Evolutionary conservation across 331 rosid species (phyloP).

Genomic region (Rhamnella rubrinervis): DNA sequence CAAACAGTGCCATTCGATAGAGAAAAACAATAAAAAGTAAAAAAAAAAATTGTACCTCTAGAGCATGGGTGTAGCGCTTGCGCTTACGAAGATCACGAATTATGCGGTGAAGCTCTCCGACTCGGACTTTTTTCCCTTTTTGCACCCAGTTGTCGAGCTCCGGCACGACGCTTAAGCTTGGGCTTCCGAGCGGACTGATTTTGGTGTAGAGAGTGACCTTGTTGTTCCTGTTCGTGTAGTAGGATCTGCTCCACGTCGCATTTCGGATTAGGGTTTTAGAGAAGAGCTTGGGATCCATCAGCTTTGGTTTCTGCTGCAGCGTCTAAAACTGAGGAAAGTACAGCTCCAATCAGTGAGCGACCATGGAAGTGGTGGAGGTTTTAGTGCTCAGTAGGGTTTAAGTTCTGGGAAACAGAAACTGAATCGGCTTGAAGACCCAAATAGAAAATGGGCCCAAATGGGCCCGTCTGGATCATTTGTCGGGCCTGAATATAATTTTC

Average conservation of each 20-base stretch:
- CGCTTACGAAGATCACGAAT: constrained; percentile 83
- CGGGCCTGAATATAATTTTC: too few species aligned
- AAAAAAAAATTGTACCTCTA: constrained; percentile 43
- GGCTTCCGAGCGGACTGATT: constrained; percentile 73
- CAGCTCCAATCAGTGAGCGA: too few species aligned
- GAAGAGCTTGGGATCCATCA: constrained; percentile 50
- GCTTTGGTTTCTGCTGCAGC: constrained; percentile 10
- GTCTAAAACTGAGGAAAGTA: neutral
- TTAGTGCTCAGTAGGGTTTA: neutral
- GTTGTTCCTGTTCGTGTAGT: constrained; percentile 59
- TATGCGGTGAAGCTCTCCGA: constrained; percentile 77
- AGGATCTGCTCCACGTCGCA: constrained; percentile 36
- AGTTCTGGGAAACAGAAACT: neutral
- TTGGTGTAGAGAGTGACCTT: constrained; percentile 53
- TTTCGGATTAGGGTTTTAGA: constrained; percentile 31
- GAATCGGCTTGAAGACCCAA: neutral
- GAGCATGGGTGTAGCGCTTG: constrained; percentile 69
- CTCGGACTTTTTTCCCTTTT: constrained; percentile 57
- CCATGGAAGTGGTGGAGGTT: too few species aligned
- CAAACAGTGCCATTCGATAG: neutral
- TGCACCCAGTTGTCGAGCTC: constrained; percentile 77
- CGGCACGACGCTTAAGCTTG: constrained; percentile 39
- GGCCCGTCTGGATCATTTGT: neutral
- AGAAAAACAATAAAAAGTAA: neutral
- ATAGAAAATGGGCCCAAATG: constrained; percentile 11